A percentile compares a stretch with the other conserved stretches of the same genome.
phyloP scores from a whole-genome alignment of 768 basidiomycete species.

The Xerocomus brunneocitrinus region DNA sequence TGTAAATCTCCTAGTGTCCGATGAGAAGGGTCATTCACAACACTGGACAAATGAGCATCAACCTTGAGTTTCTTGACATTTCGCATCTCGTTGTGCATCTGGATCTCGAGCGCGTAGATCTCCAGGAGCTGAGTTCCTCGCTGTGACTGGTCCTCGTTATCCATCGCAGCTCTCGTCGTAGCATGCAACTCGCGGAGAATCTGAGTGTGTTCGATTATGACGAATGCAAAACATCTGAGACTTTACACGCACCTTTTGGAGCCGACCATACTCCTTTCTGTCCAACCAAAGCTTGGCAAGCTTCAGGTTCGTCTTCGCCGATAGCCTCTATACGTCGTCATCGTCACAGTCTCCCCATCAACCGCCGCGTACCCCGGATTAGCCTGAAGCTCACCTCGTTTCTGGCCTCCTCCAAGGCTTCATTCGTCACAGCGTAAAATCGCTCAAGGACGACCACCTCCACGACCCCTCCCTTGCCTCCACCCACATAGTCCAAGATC shows the following conservation, averaged over 20 bases:
- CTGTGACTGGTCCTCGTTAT: conserved; percentile 83
- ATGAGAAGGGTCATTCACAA: not conserved
- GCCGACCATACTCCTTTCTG: conserved; percentile 80
- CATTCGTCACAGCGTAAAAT: conserved; percentile 93
- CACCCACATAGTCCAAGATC: conserved; percentile 96
- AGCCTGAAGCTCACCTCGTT: conserved; percentile 68
- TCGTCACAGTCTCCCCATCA: not conserved
- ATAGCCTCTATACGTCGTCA: conserved; percentile 59
- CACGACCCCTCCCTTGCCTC: conserved; percentile 71
- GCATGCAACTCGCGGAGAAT: conserved; percentile 72
- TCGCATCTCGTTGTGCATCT: conserved; percentile 97
- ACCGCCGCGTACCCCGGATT: not conserved
- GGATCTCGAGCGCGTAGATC: conserved; percentile 97
- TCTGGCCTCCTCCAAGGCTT: conserved; percentile 87
- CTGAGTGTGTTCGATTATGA: conserved; percentile 33
- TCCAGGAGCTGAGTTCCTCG: conserved; percentile 92
- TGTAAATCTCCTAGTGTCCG: conserved; percentile 87
- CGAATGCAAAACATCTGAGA: not conserved
- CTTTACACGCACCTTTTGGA: conserved; percentile 59
- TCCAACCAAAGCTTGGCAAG: conserved; percentile 97
- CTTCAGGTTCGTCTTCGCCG: conserved; percentile 94
- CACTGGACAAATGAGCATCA: not conserved
- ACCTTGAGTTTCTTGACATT: conserved; percentile 97
- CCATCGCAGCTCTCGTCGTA: conserved; percentile 55
- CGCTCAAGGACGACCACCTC: conserved; percentile 87